Evolutionary conservation across 805 yeast species (phyloP).

Genomic region (Metschnikowia orientalis): DNA sequence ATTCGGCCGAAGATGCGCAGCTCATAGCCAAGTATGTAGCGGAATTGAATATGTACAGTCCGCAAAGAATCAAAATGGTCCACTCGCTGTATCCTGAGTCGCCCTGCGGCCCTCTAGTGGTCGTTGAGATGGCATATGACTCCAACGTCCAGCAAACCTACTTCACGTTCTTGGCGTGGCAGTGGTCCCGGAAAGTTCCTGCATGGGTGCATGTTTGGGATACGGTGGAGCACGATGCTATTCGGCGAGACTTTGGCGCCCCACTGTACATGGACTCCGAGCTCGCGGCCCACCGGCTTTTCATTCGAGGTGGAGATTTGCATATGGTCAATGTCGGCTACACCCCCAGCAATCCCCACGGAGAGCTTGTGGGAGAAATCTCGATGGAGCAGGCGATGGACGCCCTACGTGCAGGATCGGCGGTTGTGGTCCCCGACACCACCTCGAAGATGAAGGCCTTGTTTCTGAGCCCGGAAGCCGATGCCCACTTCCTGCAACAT

Average conservation of each 20-base stretch:
- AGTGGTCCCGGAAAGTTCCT: slow-evolving; percentile 1
- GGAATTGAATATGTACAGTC: slow-evolving; percentile 9
- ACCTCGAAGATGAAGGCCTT: background rate
- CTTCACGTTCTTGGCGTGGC: slow-evolving; percentile 12
- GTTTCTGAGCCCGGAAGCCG: slow-evolving; percentile 1
- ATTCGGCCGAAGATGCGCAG: background rate
- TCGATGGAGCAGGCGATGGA: slow-evolving; percentile 6
- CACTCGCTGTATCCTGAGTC: slow-evolving; percentile 1
- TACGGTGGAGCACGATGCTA: slow-evolving; percentile 13
- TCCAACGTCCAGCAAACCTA: slow-evolving; percentile 8
- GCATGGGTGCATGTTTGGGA: slow-evolving; percentile 15
- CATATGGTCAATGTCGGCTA: slow-evolving; percentile 6
- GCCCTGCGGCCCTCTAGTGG: background rate
- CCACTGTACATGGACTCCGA: slow-evolving; percentile 13
- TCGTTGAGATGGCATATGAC: slow-evolving; percentile 9
- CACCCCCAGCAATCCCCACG: slow-evolving; percentile 12
- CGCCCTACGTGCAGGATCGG: background rate
- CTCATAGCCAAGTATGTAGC: slow-evolving; percentile 1
- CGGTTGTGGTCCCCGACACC: background rate
- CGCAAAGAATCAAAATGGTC: slow-evolving; percentile 8
- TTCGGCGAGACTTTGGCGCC: slow-evolving; percentile 14
- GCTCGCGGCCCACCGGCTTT: slow-evolving; percentile 12
- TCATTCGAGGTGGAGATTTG: slow-evolving; percentile 6
- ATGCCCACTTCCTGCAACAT: slow-evolving; percentile 6
- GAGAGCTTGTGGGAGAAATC: slow-evolving; percentile 12